Base-by-base conservation (phyloP, 176 grass and related monocot genomes). In the Saccharum officinarum region DNA sequence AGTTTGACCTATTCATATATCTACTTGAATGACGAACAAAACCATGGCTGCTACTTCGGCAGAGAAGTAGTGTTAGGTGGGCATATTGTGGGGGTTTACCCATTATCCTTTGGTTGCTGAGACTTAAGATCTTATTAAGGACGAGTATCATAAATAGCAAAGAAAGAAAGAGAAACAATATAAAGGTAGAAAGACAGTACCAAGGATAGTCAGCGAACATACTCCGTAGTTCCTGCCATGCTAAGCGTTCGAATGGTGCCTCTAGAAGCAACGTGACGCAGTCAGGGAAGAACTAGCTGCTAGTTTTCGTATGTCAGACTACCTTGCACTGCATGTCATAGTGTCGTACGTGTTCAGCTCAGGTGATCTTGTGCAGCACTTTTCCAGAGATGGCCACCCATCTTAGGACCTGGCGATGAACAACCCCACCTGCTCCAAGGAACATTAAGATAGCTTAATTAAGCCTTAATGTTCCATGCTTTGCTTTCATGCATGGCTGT, bases 341-440 rank as follows among this genome's bases (percentile, higher is more conserved):
- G 0, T 57, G 54, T 8, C 54, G 18, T n/a, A n/a, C n/a, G n/a
- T 57, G 54, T 57, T n/a, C 54, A 57, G 54, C 7, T 22, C 52
- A 54, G 70, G 25, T 74, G 68, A 87, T 71, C 68, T 18, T 83
- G 62, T 37, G 11, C 67, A 15, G n/a, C 79, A 36, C 68, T 80
- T 80, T 62, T 52, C 70, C 50, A n/a, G 26, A 84, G 85, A 84
- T 54, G 80, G 76, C 41, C 85, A 84, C 69, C 81, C 75, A 63
- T 80, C 63, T 14, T 28, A 17, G 5, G 60, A 76, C 34, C 41
- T 45, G 4, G 79, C 30, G 76, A 80, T 73, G 42, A 71, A 38
- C 69, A 75, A 75, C 75, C 46, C 81, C 76, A 26, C 50, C 67
- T 75, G 75, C 67, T 80, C 67, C 80, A 83, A 61, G 52, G 30